Evolutionary conservation across 1,284 basidiomycete species (phyloP).

Genomic region (Trichosporon coremiiforme): DNA sequence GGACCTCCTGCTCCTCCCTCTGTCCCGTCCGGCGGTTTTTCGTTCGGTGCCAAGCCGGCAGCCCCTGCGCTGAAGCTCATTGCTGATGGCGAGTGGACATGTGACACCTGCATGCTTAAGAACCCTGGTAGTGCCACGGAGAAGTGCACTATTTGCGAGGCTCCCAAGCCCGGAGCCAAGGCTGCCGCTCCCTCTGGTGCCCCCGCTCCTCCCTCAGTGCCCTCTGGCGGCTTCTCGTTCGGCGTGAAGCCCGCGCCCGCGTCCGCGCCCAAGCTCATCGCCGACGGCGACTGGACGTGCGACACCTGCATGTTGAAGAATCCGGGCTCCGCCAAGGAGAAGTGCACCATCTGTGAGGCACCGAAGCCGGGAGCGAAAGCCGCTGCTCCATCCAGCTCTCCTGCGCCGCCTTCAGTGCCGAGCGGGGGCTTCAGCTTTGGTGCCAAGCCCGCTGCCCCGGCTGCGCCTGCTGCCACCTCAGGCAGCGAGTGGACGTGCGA

Average conservation of each 20-base stretch:
- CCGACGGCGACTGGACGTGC: slow-evolving; percentile 59
- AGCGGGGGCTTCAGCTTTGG: slow-evolving; percentile 20
- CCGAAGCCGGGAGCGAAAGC: slow-evolving; percentile 43
- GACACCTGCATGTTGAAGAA: slow-evolving; percentile 60
- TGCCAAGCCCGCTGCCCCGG: slow-evolving; percentile 13
- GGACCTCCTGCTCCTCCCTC: slow-evolving; percentile 20
- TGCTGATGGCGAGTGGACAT: slow-evolving; percentile 56
- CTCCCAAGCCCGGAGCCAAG: slow-evolving; percentile 45
- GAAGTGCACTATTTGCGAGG: slow-evolving; percentile 63
- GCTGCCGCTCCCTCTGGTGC: slow-evolving; percentile 20
- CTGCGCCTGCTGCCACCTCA: not conserved
- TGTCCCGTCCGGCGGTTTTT: slow-evolving; percentile 13
- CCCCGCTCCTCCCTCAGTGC: not conserved
- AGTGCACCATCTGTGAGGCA: slow-evolving; percentile 63
- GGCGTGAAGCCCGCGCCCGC: not conserved
- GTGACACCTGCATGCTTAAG: slow-evolving; percentile 59
- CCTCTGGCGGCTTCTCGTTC: slow-evolving; percentile 20
- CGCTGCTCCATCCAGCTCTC: not conserved
- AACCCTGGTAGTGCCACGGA: slow-evolving; percentile 58
- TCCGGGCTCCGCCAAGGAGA: slow-evolving; percentile 56
- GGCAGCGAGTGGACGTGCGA: slow-evolving; percentile 58
- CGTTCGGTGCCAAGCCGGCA: slow-evolving; percentile 19
- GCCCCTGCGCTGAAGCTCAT: not conserved
- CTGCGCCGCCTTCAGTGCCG: slow-evolving; percentile 14
- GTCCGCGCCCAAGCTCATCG: not conserved